Evolutionary conservation across 331 rosid species (phyloP).

Genomic region (Arachis monticola): DNA sequence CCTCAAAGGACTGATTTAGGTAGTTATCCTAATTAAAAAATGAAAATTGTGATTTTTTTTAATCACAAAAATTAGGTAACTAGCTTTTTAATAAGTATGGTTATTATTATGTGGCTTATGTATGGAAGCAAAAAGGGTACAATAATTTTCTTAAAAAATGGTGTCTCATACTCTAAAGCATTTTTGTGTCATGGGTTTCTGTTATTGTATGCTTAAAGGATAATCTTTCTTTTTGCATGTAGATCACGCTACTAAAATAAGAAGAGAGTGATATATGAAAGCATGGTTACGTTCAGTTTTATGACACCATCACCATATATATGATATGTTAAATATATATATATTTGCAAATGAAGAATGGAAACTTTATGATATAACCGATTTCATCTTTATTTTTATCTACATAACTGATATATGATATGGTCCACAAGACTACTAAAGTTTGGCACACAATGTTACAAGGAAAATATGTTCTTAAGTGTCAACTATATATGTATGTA

Average conservation of each 20-base stretch:
- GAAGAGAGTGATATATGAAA: conserved; percentile 12
- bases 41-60: too few relatives aligned
- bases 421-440: too few relatives aligned
- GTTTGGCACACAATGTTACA: too few relatives aligned
- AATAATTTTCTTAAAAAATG: not conserved
- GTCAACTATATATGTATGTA: not conserved
- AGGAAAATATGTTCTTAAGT: not conserved
- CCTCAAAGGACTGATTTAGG: too few relatives aligned
- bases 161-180: conserved; percentile 12
- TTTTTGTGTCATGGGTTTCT: conserved; percentile 22
- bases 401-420: not conserved
- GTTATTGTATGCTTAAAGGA: conserved; percentile 47
- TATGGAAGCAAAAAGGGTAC: conserved; percentile 41
- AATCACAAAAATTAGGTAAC: too few relatives aligned
- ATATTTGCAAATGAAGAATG: not conserved
- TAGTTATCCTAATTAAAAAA: too few relatives aligned
- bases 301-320: not conserved
- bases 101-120: conserved; percentile 30
- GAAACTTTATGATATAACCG: conserved; percentile 17
- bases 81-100: too few relatives aligned
- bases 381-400: not conserved
- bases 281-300: conserved; percentile 42
- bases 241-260: conserved; percentile 49
- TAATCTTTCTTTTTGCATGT: conserved; percentile 51
- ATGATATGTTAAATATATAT: not conserved